Evolutionary conservation across 768 basidiomycete genomes (phyloP).

Genomic region (Boletus coccyginus): DNA sequence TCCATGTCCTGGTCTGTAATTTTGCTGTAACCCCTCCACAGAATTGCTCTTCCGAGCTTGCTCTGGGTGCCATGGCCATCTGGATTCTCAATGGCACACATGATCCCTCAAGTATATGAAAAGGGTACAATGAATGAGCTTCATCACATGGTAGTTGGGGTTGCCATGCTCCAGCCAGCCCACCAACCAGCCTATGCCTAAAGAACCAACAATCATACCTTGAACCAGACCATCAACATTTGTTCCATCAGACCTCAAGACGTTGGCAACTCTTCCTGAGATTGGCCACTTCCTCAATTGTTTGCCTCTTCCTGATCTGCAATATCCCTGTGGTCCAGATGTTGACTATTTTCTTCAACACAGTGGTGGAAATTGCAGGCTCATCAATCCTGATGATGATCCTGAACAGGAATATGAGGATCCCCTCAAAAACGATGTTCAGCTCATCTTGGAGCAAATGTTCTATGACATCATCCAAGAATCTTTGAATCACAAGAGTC

Average conservation of each 20-base stretch:
- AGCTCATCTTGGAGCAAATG: neutral
- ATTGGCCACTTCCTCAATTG: neutral
- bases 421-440: neutral
- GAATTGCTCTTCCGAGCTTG: neutral
- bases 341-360: neutral
- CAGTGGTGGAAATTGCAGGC: neutral
- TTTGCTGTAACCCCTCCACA: neutral
- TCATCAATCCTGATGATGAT: neutral
- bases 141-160: neutral
- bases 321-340: constrained; percentile 1
- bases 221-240: neutral
- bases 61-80: neutral
- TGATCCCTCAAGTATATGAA: neutral
- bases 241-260: neutral
- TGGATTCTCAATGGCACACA: constrained; percentile 6
- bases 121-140: neutral
- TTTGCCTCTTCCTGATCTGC: neutral
- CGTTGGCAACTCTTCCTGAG: neutral
- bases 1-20: no score
- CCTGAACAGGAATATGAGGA: no score
- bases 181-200: neutral
- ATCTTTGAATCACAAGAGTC: no score
- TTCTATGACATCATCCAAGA: no score
- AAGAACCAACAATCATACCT: neutral
- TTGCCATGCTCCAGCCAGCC: neutral